Conservation (phyloP, 176 grass and related monocot species). For the Aegilops umbellulata region DNA sequence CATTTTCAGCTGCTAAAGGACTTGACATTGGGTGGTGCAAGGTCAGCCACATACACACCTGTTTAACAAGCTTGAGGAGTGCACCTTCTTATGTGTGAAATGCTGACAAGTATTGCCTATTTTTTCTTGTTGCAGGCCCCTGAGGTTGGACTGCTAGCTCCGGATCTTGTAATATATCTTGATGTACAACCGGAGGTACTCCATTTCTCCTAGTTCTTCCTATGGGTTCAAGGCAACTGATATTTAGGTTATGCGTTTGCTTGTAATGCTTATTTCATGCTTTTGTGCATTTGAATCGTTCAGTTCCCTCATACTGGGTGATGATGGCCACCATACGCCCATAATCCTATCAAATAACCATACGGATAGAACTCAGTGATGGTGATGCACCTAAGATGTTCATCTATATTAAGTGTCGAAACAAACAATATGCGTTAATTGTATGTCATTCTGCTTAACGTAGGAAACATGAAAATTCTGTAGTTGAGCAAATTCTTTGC, state of each 20-base stretch:
- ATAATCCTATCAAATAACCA: not conserved
- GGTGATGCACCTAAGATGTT: not conserved
- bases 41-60: constrained; percentile 18
- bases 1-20: constrained; percentile 70
- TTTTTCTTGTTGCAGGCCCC: constrained; percentile 53
- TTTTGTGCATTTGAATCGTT: not conserved
- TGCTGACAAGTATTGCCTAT: not conserved
- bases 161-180: constrained; percentile 89
- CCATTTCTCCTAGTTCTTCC: not conserved
- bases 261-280: not conserved
- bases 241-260: not conserved
- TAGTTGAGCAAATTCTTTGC: not conserved
- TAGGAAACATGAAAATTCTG: not conserved
- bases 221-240: not conserved
- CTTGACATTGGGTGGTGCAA: constrained; percentile 75
- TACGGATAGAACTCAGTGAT: not conserved
- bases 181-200: constrained; percentile 94
- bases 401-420: not conserved
- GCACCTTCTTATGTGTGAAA: not conserved
- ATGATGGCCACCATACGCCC: not conserved
- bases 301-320: not conserved
- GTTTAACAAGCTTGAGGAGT: not conserved
- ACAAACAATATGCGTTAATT: not conserved
- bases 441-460: not conserved
- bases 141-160: constrained; percentile 78